A percentile compares a stretch with the other conserved stretches of the same genome.
These are phyloP conservation scores for Macrophomina phaseolina DNA, from an alignment of 2,329 filamentous ascomycete species.

Conservation along the genomic window DNA sequence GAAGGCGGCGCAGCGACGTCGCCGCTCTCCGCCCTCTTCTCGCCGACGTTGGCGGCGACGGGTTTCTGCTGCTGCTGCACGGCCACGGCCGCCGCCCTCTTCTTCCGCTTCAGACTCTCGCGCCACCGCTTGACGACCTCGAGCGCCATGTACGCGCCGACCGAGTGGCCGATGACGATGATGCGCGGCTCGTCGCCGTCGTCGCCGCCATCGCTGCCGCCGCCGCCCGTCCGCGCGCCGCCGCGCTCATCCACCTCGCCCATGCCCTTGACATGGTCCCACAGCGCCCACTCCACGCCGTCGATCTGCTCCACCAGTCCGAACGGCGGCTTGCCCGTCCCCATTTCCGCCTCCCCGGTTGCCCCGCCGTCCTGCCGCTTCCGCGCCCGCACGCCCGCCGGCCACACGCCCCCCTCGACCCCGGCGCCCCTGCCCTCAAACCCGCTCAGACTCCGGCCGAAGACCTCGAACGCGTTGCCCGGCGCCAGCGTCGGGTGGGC, in stretches of 20 bases:
- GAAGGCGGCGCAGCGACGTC: background rate
- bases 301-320: constrained; percentile 58
- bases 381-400: background rate
- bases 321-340: constrained; percentile 39
- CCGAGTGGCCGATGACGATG: constrained; percentile 54
- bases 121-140: constrained; percentile 46
- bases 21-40: constrained; percentile 31
- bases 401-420: constrained; percentile 31
- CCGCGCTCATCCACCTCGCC: constrained; percentile 11
- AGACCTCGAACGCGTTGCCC: constrained; percentile 42
- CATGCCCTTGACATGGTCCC: constrained; percentile 42
- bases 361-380: background rate
- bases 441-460: constrained; percentile 49
- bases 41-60: background rate
- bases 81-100: constrained; percentile 30
- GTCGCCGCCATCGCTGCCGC: constrained; percentile 27
- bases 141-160: constrained; percentile 54
- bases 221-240: constrained; percentile 44
- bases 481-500: constrained; percentile 30
- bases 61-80: no score
- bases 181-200: constrained; percentile 31
- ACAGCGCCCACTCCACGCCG: constrained; percentile 52
- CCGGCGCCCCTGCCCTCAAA: constrained; percentile 45
- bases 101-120: constrained; percentile 32
- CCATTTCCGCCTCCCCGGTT: background rate